These are phyloP conservation scores for Syzygium syzygioides DNA, from an alignment of 441 rosid genomes.

Conservation along the genomic window DNA sequence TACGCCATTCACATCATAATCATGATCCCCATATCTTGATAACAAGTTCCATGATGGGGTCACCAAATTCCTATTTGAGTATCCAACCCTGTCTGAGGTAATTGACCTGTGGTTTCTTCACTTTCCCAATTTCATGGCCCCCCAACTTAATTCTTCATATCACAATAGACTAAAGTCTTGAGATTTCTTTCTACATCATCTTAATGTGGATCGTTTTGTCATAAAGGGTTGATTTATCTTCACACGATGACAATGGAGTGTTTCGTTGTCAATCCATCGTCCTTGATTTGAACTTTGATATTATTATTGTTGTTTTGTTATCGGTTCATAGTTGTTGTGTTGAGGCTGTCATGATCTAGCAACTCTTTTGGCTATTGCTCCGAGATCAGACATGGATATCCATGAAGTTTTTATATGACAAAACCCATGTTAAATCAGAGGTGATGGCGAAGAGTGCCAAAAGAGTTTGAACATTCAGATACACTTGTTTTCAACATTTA, in stretches of 20 bases:
- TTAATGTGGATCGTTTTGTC: not conserved
- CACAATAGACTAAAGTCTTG: not conserved
- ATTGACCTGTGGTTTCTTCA: not conserved
- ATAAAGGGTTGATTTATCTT: not conserved
- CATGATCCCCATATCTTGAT: not conserved
- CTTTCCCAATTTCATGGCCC: not conserved
- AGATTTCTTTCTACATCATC: not conserved
- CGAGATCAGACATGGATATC: not conserved
- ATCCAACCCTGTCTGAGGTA: not conserved
- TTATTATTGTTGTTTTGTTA: not conserved
- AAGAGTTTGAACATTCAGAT: not conserved
- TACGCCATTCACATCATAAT: not conserved
- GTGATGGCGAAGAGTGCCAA: not conserved
- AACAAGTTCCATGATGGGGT: not conserved
- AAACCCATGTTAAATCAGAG: not conserved
- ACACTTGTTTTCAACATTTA: too few relatives aligned
- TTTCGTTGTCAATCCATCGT: not conserved
- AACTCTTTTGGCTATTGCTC: not conserved
- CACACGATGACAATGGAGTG: not conserved
- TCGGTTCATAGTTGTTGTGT: not conserved
- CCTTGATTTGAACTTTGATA: not conserved
- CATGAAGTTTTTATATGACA: not conserved
- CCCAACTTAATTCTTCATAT: not conserved
- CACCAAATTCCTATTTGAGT: not conserved
- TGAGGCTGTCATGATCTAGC: not conserved